A percentile compares a stretch with the other conserved stretches of the same genome.
Evolutionary conservation across 2,329 filamentous ascomycete species (phyloP).

Genomic region (Sphaerulina vaccinii): DNA sequence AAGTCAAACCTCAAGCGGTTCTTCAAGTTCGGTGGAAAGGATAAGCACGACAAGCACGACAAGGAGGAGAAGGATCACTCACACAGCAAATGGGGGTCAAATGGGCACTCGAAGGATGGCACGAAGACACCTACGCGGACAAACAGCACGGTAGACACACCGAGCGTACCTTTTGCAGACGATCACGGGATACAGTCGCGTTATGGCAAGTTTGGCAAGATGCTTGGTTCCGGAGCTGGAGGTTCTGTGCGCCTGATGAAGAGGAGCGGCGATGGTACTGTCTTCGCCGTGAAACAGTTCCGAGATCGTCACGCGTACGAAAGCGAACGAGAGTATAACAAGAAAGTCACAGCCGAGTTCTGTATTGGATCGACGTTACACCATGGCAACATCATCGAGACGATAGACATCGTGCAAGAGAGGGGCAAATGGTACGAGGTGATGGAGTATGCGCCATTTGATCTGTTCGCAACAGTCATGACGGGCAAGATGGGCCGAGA

Average conservation of each 20-base stretch:
- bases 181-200: conserved; percentile 87
- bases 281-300: conserved; percentile 98
- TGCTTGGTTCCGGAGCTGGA: conserved; percentile 89
- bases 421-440: conserved; percentile 95
- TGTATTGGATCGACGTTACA: conserved; percentile 96
- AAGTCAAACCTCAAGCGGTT: conserved; percentile 98
- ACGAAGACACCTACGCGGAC: conserved; percentile 28
- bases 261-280: conserved; percentile 83
- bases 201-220: conserved; percentile 93
- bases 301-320: conserved; percentile 88
- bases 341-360: conserved; percentile 97
- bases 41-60: conserved; percentile 68
- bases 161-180: conserved; percentile 79
- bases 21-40: conserved; percentile 68
- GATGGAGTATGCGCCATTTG: conserved; percentile 96
- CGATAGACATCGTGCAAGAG: conserved; percentile 92
- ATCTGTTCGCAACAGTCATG: conserved; percentile 98
- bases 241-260: conserved; percentile 94
- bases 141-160: conserved; percentile 35
- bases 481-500: conserved; percentile 93
- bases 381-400: conserved; percentile 98
- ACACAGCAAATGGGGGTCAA: conserved; percentile 21
- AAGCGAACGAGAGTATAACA: conserved; percentile 91
- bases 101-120: conserved; percentile 27
- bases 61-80: conserved; percentile 44